phyloP scores from a whole-genome alignment of 2,329 filamentous ascomycete species.

The Xylaria sp. region DNA sequence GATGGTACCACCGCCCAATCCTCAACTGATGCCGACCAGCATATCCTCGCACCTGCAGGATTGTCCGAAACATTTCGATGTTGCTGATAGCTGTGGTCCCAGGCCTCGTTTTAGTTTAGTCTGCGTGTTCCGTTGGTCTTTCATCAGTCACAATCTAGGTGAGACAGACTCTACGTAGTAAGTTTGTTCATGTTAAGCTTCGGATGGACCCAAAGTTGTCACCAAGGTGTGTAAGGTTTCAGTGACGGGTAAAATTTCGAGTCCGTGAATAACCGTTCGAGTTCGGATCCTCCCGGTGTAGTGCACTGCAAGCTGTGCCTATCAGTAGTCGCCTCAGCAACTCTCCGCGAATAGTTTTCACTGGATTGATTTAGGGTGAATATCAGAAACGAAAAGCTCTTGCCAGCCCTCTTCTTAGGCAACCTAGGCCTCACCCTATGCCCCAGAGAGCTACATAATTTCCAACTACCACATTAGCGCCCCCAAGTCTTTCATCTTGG shows the following conservation, averaged over 20 bases:
- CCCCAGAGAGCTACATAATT: not conserved
- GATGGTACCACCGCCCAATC: not conserved
- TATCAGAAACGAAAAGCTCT: not conserved
- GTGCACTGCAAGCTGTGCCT: not conserved
- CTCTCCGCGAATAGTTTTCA: too few relatives aligned
- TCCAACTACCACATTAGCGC: not conserved
- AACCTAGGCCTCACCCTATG: not conserved
- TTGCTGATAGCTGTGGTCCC: too few relatives aligned
- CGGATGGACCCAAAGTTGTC: not conserved
- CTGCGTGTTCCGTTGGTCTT: not conserved
- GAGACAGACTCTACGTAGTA: not conserved
- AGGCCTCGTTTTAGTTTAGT: too few relatives aligned
- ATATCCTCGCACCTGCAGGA: not conserved
- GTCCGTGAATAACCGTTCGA: not conserved
- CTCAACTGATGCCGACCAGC: not conserved
- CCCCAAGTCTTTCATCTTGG: not conserved
- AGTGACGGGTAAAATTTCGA: not conserved
- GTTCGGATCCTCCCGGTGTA: not conserved
- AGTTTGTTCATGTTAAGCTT: not conserved
- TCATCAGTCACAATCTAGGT: not conserved
- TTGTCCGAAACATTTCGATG: not conserved
- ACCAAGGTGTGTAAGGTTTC: not conserved
- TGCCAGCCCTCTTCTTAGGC: not conserved
- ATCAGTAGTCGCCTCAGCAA: not conserved
- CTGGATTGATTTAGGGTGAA: not conserved